Conservation (phyloP, 768 basidiomycete genomes). For the Lenzites betulinus region DNA sequence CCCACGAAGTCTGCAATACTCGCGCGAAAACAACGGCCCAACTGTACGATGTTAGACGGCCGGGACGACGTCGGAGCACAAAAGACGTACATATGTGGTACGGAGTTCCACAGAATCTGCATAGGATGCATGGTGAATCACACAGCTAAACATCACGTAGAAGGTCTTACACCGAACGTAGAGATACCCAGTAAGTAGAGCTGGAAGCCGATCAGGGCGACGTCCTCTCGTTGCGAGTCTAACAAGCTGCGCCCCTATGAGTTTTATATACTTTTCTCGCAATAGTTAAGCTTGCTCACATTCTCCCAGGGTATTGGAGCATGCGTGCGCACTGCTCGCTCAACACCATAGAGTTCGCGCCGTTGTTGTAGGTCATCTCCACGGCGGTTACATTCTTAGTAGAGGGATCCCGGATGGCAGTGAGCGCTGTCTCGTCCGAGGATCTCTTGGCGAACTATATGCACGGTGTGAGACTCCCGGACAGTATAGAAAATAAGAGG, state of each 20-base stretch:
- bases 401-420: not conserved
- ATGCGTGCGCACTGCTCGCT: slow-evolving; percentile 45
- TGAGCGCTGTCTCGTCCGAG: not conserved
- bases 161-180: slow-evolving; percentile 38
- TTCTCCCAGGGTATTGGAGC: slow-evolving; percentile 46
- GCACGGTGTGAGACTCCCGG: not conserved
- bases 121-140: not conserved
- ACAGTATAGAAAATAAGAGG: too few species aligned
- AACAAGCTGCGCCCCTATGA: slow-evolving; percentile 36
- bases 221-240: slow-evolving; percentile 48
- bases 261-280: not conserved
- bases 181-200: slow-evolving; percentile 57
- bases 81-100: slow-evolving; percentile 51
- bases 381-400: slow-evolving; percentile 30
- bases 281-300: slow-evolving; percentile 35
- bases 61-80: not conserved
- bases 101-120: slow-evolving; percentile 49
- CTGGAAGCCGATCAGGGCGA: slow-evolving; percentile 49
- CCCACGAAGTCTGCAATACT: slow-evolving; percentile 49
- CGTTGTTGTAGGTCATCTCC: slow-evolving; percentile 25
- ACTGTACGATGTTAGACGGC: slow-evolving; percentile 29
- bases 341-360: slow-evolving; percentile 25
- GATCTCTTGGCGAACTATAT: not conserved
- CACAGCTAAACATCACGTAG: not conserved
- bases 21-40: slow-evolving; percentile 53